phyloP scores from a whole-genome alignment of 2,329 filamentous ascomycete species.

The Penicillium sclerotigenum region DNA sequence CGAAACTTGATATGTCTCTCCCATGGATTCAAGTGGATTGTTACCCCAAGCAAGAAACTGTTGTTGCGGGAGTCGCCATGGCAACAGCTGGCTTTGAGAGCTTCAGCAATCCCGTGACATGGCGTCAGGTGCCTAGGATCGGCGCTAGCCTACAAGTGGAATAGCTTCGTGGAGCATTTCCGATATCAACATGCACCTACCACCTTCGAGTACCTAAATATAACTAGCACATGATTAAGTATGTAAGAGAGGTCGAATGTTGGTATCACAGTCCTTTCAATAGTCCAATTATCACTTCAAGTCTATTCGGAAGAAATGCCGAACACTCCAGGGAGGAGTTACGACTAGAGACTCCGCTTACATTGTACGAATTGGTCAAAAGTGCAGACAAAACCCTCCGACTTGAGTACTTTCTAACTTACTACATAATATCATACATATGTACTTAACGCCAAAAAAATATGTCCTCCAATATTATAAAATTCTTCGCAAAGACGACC shows the following conservation, averaged over 20 bases:
- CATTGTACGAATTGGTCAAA: not conserved
- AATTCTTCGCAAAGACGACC: too few species aligned
- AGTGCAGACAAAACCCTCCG: not conserved
- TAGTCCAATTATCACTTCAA: too few species aligned
- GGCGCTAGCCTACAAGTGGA: conserved; percentile 12
- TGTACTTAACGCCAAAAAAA: not conserved
- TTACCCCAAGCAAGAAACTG: conserved; percentile 26
- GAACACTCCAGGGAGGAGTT: not conserved
- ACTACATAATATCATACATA: not conserved
- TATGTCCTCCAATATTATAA: too few species aligned
- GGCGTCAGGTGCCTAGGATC: conserved; percentile 12
- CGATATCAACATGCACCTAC: conserved; percentile 4
- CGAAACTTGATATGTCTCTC: conserved; percentile 24
- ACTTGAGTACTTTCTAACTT: not conserved
- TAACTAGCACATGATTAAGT: not conserved
- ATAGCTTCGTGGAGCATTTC: conserved; percentile 5
- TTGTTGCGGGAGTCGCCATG: conserved; percentile 36
- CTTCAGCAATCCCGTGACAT: conserved; percentile 15
- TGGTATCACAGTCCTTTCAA: not conserved
- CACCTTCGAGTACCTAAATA: not conserved
- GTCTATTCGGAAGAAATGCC: not conserved
- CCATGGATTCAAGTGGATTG: conserved; percentile 27
- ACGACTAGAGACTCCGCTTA: not conserved
- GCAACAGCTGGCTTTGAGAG: conserved; percentile 26
- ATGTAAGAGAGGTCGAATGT: not conserved